Percentiles rank a stretch among this genome's conserved stretches.
These are phyloP conservation scores for Arabidopsis lyrata DNA, from an alignment of 441 rosid species.

Conservation along the genomic window DNA sequence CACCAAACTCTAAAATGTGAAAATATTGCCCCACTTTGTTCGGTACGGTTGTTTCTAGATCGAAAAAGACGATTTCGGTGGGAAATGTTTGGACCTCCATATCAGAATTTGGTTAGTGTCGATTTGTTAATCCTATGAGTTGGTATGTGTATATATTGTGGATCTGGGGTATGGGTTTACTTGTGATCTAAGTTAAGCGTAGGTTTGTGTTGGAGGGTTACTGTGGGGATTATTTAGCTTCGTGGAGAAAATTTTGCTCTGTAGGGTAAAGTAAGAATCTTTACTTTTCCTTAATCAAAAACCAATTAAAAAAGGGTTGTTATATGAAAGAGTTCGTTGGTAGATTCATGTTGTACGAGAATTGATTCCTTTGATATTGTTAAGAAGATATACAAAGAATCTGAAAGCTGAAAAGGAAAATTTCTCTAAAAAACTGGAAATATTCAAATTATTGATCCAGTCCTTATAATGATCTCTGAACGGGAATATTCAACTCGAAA, in stretches of 20 bases:
- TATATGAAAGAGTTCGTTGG: constrained; percentile 24
- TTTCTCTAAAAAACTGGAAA: background rate
- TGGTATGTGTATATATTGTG: constrained; percentile 32
- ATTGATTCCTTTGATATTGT: constrained; percentile 30
- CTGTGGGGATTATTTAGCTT: constrained; percentile 45
- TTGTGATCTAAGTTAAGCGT: constrained; percentile 62
- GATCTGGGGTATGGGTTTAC: constrained; percentile 37
- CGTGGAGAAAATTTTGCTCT: constrained; percentile 42
- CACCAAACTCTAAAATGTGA: constrained; percentile 87
- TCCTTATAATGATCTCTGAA: background rate
- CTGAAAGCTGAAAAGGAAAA: background rate
- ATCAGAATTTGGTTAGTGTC: background rate
- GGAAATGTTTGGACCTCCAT: constrained; percentile 41
- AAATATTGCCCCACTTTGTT: constrained; percentile 66
- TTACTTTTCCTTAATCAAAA: constrained; percentile 31
- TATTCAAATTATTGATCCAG: background rate
- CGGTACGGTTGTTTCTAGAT: constrained; percentile 92
- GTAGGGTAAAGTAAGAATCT: constrained; percentile 49
- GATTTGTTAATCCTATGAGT: background rate
- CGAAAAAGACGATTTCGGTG: constrained; percentile 77
- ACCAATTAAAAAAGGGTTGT: constrained; percentile 13
- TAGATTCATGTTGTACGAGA: constrained; percentile 33
- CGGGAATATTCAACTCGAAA: background rate
- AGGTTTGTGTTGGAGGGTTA: constrained; percentile 54
- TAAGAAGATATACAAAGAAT: background rate